phyloP scores from a whole-genome alignment of 208 protist genomes.

The Wallacemonas sp. region DNA sequence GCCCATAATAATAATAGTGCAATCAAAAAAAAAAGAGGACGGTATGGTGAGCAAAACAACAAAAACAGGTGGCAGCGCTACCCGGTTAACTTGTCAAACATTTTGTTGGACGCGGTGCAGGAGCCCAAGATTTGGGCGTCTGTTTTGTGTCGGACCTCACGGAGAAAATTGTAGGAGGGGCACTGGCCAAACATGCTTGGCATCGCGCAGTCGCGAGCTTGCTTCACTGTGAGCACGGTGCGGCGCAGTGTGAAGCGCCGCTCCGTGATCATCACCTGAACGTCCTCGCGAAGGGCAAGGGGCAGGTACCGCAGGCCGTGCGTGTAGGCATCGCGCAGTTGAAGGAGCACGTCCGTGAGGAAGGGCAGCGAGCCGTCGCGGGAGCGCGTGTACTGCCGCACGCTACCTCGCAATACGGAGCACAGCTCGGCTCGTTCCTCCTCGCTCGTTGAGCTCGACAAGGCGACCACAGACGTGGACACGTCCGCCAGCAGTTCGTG shows the following conservation, averaged over 20 bases:
- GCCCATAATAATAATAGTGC: too few species aligned
- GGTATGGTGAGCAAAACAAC: neutral
- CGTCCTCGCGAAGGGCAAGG: conserved; percentile 33
- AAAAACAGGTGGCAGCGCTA: neutral
- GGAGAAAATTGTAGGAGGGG: conserved; percentile 69
- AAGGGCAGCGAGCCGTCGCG: conserved; percentile 40
- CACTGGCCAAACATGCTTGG: conserved; percentile 37
- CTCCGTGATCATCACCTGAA: conserved; percentile 24
- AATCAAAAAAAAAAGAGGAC: conserved; percentile 2
- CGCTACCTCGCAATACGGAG: conserved; percentile 39
- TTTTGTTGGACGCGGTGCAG: conserved; percentile 41
- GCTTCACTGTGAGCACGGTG: conserved; percentile 40
- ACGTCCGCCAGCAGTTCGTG: conserved; percentile 39
- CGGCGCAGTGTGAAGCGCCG: conserved; percentile 30
- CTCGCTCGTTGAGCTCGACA: neutral
- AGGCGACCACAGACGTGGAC: conserved; percentile 20
- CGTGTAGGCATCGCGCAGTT: conserved; percentile 63
- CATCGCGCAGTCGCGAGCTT: conserved; percentile 49
- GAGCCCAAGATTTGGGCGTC: conserved; percentile 55
- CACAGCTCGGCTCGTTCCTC: conserved; percentile 36
- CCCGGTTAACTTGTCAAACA: conserved; percentile 22
- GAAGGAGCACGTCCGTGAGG: conserved; percentile 43
- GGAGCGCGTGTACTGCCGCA: conserved; percentile 54
- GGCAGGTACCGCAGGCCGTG: conserved; percentile 53
- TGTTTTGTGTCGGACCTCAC: conserved; percentile 41